A percentile compares a stretch with the other conserved stretches of the same genome.
These are phyloP conservation scores for Zymoseptoria pseudotritici DNA, from an alignment of 2,329 filamentous ascomycete genomes.

Conservation along the genomic window DNA sequence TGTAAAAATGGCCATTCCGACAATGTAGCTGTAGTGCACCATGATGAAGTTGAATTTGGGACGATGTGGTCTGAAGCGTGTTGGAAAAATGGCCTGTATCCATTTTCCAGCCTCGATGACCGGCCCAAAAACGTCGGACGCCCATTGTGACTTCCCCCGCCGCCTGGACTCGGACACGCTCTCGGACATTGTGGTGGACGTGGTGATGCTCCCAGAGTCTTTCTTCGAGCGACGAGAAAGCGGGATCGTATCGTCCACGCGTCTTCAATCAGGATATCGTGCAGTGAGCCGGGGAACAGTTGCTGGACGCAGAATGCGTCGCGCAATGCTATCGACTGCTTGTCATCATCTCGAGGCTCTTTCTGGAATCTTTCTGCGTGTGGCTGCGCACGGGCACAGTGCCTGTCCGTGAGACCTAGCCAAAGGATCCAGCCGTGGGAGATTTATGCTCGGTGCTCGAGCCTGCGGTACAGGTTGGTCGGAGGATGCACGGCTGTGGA, in stretches of 20 bases:
- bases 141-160: slow-evolving; percentile 1
- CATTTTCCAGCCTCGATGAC: slow-evolving; percentile 14
- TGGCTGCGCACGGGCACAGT: background rate
- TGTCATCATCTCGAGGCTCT: background rate
- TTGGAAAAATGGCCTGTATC: slow-evolving; percentile 13
- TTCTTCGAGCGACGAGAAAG: background rate
- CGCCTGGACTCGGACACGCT: background rate
- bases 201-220: background rate
- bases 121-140: slow-evolving; percentile 13
- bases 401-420: background rate
- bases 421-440: background rate
- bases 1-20: slow-evolving; percentile 62
- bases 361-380: background rate
- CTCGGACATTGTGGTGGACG: background rate
- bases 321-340: background rate
- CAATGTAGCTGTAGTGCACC: slow-evolving; percentile 75
- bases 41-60: slow-evolving; percentile 76
- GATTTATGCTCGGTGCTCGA: background rate
- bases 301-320: background rate
- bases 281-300: background rate
- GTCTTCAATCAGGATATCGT: no score
- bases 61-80: slow-evolving; percentile 27
- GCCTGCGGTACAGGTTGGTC: background rate
- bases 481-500: background rate
- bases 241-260: background rate